These are phyloP conservation scores for Ceratocystis colombiana DNA, from an alignment of 2,329 filamentous ascomycete species.

Conservation along the genomic window DNA sequence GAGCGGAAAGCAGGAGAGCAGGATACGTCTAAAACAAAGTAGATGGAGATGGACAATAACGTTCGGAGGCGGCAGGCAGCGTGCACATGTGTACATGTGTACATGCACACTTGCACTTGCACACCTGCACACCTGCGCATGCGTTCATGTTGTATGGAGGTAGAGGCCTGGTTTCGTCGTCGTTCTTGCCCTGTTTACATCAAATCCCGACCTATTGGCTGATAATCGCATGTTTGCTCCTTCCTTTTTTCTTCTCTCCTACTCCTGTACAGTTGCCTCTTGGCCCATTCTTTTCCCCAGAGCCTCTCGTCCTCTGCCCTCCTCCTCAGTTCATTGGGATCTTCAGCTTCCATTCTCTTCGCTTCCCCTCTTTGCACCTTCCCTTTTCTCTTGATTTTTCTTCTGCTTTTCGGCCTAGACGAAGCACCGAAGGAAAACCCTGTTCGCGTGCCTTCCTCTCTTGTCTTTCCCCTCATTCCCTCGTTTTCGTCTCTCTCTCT, in stretches of 20 bases:
- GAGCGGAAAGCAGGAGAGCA: background rate
- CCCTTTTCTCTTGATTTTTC: background rate
- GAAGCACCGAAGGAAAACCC: background rate
- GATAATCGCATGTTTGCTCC: background rate
- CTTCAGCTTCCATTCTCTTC: background rate
- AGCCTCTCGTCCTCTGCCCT: background rate
- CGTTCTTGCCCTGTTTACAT: background rate
- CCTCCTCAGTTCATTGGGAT: background rate
- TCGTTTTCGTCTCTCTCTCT: background rate
- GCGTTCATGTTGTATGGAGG: background rate
- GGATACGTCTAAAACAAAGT: background rate
- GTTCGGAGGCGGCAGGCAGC: background rate
- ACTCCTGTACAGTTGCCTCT: background rate
- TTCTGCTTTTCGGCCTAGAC: background rate
- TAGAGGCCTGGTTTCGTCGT: background rate
- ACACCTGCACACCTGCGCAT: background rate
- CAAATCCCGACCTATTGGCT: conserved; percentile 3
- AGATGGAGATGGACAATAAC: no score
- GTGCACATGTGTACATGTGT: background rate
- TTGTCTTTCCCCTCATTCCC: background rate
- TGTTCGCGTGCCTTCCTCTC: background rate
- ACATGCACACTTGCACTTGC: background rate
- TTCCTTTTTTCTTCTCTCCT: background rate
- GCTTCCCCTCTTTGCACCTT: conserved; percentile 13
- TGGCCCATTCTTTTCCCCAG: background rate